Evolutionary conservation across 2,329 filamentous ascomycete species (phyloP).

Genomic region (Trichoderma harzianum): DNA sequence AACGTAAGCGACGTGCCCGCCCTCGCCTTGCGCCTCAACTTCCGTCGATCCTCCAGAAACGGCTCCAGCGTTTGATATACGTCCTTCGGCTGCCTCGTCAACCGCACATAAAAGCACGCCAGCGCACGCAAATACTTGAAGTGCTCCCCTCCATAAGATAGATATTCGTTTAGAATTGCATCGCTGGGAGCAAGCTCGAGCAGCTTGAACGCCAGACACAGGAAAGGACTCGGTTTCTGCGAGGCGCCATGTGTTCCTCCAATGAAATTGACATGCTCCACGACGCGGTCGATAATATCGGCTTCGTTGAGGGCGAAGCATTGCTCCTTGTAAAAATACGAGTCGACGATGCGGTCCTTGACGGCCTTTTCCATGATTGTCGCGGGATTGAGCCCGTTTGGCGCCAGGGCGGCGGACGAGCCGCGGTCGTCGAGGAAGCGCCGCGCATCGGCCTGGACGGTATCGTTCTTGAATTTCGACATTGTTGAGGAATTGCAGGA

Average conservation of each 20-base stretch:
- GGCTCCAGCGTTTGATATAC: constrained; percentile 81
- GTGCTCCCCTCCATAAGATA: constrained; percentile 69
- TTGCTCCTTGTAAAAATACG: constrained; percentile 98
- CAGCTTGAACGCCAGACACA: constrained; percentile 93
- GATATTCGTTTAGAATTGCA: constrained; percentile 75
- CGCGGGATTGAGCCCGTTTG: constrained; percentile 87
- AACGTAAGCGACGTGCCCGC: constrained; percentile 72
- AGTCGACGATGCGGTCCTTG: constrained; percentile 90
- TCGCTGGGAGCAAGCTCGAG: constrained; percentile 81
- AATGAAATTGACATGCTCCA: constrained; percentile 75
- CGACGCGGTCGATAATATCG: constrained; percentile 82
- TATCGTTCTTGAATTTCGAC: constrained; percentile 41
- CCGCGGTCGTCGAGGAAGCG: constrained; percentile 88
- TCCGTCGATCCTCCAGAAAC: constrained; percentile 75
- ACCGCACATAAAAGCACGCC: constrained; percentile 86
- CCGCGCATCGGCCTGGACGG: constrained; percentile 75
- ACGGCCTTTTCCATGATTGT: constrained; percentile 94
- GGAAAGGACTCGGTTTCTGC: constrained; percentile 86
- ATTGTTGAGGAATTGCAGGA: constrained; percentile 23
- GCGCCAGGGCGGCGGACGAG: constrained; percentile 70
- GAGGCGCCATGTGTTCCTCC: constrained; percentile 82
- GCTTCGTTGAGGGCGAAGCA: constrained; percentile 91
- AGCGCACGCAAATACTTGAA: constrained; percentile 88
- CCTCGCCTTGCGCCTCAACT: constrained; percentile 73
- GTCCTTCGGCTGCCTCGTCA: constrained; percentile 79